Evolutionary conservation across 1,284 basidiomycete species (phyloP).

Genomic region (Gymnopus androsaceus): DNA sequence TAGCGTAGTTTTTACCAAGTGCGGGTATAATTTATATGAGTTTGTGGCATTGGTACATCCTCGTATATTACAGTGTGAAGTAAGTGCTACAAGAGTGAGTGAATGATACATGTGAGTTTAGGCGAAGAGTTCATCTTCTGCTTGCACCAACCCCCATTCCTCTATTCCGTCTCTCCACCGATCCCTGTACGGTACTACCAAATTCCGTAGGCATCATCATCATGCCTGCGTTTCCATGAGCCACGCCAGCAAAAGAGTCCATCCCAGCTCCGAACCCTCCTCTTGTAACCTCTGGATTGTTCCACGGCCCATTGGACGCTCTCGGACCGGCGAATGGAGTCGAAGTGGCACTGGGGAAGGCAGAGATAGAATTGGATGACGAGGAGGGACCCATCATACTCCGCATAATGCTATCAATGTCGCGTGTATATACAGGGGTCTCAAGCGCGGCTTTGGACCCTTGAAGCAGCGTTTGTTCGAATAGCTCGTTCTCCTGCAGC

Average conservation of each 20-base stretch:
- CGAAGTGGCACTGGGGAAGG: conserved; percentile 10
- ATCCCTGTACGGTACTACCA: background rate
- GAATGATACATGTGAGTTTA: conserved; percentile 2
- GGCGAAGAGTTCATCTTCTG: background rate
- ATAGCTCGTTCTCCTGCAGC: conserved; percentile 67
- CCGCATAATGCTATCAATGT: conserved; percentile 65
- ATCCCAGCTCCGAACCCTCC: conserved; percentile 9
- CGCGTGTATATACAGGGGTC: conserved; percentile 50
- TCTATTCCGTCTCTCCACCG: background rate
- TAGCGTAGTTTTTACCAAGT: background rate
- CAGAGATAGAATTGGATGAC: background rate
- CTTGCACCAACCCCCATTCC: no score
- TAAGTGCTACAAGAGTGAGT: background rate
- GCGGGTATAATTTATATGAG: background rate
- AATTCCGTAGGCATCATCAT: background rate
- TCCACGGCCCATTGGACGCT: conserved; percentile 37
- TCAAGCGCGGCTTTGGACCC: conserved; percentile 56
- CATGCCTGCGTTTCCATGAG: background rate
- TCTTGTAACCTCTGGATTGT: conserved; percentile 23
- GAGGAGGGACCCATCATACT: conserved; percentile 53
- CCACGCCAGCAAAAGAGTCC: background rate
- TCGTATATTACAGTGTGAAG: no score
- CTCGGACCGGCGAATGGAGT: conserved; percentile 7
- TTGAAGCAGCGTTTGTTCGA: conserved; percentile 59
- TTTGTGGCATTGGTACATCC: no score